These are phyloP conservation scores for Populus davidiana DNA, from an alignment of 345 rosid species.

Conservation along the genomic window DNA sequence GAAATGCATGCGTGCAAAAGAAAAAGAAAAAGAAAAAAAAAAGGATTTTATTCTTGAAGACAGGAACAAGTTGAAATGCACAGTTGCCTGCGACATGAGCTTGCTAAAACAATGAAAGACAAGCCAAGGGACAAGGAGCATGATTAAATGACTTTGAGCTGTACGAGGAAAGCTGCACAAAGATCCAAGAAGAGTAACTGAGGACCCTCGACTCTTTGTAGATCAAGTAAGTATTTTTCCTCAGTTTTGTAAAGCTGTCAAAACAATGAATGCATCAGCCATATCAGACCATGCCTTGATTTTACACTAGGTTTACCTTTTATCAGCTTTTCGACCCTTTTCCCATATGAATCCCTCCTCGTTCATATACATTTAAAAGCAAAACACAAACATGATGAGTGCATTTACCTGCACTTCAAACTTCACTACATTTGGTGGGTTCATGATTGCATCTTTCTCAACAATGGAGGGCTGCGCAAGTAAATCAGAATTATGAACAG, in stretches of 20 bases:
- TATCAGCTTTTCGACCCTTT: too few relatives aligned
- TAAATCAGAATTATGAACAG: slow-evolving; percentile 45
- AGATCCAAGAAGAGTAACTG: slow-evolving; percentile 87
- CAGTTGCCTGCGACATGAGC: too few relatives aligned
- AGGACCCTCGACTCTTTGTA: slow-evolving; percentile 78
- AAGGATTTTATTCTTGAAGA: too few relatives aligned
- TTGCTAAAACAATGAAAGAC: too few relatives aligned
- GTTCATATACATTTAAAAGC: too few relatives aligned
- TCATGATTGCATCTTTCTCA: slow-evolving; percentile 45
- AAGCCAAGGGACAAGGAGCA: too few relatives aligned
- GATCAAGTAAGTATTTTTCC: slow-evolving; percentile 81
- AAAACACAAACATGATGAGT: not conserved
- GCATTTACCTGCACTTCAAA: slow-evolving; percentile 82
- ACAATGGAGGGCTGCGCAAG: slow-evolving; percentile 64
- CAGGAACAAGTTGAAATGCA: too few relatives aligned
- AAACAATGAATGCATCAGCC: not conserved
- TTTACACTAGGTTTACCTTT: too few relatives aligned
- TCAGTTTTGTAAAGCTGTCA: slow-evolving; percentile 86
- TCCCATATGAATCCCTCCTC: too few relatives aligned
- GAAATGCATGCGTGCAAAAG: too few relatives aligned
- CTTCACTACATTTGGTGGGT: slow-evolving; percentile 64
- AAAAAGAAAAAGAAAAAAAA: too few relatives aligned
- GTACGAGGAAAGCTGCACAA: slow-evolving; percentile 80
- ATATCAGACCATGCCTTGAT: not conserved
- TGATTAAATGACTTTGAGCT: slow-evolving; percentile 60